Conservation (phyloP, 108 stramenopile species). For the Nitzschia inconspicua region DNA sequence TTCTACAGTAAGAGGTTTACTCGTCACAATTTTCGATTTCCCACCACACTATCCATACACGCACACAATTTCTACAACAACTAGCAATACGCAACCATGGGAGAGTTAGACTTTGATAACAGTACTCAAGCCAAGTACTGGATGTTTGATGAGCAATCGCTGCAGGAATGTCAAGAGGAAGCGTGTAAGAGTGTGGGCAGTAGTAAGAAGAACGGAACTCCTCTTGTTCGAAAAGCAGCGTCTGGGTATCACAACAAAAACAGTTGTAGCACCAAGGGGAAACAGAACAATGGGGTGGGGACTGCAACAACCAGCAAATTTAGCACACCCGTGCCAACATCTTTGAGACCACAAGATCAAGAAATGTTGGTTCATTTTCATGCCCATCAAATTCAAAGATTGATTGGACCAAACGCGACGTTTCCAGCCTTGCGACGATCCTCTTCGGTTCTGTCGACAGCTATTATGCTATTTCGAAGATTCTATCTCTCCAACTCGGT, state of each 20-base stretch:
- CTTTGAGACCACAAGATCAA: slow-evolving; percentile 49
- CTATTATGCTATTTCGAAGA: slow-evolving; percentile 61
- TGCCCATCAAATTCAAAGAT: slow-evolving; percentile 60
- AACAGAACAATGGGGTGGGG: too few relatives aligned
- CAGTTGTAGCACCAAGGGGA: too few relatives aligned
- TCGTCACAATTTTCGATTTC: neutral
- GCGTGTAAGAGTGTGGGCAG: neutral
- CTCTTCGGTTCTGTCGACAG: slow-evolving; percentile 64
- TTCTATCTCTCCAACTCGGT: slow-evolving; percentile 83
- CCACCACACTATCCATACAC: neutral
- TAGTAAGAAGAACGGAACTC: neutral
- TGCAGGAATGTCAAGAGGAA: slow-evolving; percentile 30
- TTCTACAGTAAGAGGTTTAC: slow-evolving; percentile 22
- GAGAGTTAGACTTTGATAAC: slow-evolving; percentile 38
- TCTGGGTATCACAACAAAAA: slow-evolving; percentile 34
- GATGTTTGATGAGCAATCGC: slow-evolving; percentile 37
- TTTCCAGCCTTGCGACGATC: slow-evolving; percentile 48
- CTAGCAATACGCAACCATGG: neutral
- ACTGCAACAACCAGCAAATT: too few relatives aligned
- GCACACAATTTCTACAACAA: neutral
- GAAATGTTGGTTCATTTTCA: slow-evolving; percentile 62
- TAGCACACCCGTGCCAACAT: neutral
- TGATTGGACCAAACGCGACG: slow-evolving; percentile 69
- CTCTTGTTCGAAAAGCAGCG: slow-evolving; percentile 30
- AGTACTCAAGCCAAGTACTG: slow-evolving; percentile 45